Evolutionary conservation across 495 filamentous ascomycete genomes (phyloP).

Genomic region (Penicillium turbatum): DNA sequence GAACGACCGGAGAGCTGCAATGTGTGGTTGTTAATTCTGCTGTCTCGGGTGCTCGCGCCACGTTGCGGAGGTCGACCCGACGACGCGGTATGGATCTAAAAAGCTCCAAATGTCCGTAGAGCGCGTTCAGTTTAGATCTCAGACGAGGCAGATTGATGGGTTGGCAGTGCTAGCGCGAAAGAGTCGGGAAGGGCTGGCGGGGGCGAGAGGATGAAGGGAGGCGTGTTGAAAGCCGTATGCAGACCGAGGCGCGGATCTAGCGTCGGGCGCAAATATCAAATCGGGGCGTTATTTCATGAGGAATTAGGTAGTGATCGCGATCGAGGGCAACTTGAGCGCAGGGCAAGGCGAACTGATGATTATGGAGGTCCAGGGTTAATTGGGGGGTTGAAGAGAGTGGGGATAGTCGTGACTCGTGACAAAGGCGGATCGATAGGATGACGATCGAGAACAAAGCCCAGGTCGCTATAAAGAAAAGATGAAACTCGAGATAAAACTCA

Average conservation of each 20-base stretch:
- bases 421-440: conserved; percentile 8
- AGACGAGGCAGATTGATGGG: not conserved
- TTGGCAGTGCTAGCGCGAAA: not conserved
- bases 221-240: not conserved
- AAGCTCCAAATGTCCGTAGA: not conserved
- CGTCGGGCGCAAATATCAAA: not conserved
- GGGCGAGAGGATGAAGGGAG: not conserved
- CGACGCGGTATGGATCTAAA: not conserved
- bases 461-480: not conserved
- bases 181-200: not conserved
- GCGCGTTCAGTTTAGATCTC: not conserved
- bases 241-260: not conserved
- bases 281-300: not conserved
- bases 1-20: conserved; percentile 8
- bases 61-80: conserved; percentile 17
- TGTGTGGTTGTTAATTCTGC: conserved; percentile 9
- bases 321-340: conserved; percentile 1
- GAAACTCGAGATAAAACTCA: not conserved
- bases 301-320: not conserved
- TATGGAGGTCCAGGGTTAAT: conserved; percentile 5
- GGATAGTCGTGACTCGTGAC: conserved; percentile 8
- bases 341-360: conserved; percentile 1
- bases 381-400: conserved; percentile 4
- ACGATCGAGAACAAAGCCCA: conserved; percentile 3
- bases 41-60: conserved; percentile 16